A percentile compares a stretch with the other conserved stretches of the same genome.
These are phyloP conservation scores for Alternaria sp. DNA, from an alignment of 2,329 filamentous ascomycete species.

Conservation along the genomic window DNA sequence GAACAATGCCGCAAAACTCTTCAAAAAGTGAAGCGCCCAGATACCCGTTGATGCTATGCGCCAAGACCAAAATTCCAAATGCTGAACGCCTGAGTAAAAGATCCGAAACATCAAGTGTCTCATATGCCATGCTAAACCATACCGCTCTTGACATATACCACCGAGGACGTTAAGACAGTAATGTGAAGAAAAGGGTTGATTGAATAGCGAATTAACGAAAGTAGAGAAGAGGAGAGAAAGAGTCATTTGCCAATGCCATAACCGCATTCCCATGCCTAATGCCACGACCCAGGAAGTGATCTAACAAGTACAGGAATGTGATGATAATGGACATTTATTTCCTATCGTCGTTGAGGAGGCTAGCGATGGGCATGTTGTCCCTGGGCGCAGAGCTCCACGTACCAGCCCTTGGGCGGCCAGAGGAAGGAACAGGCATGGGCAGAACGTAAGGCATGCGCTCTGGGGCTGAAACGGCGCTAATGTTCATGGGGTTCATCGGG, in stretches of 20 bases:
- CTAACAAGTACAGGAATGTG: conserved; percentile 3
- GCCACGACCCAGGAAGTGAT: conserved; percentile 1
- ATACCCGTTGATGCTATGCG: neutral
- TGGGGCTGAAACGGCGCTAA: conserved; percentile 40
- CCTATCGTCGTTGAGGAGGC: conserved; percentile 49
- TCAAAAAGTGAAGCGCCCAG: neutral
- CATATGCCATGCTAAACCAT: neutral
- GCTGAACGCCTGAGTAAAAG: neutral
- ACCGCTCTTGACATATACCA: neutral
- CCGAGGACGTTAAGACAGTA: neutral
- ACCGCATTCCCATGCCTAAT: neutral
- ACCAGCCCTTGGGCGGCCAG: conserved; percentile 37
- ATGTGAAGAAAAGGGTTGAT: neutral
- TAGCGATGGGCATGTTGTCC: conserved; percentile 49
- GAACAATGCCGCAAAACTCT: neutral
- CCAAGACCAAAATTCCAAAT: conserved; percentile 1
- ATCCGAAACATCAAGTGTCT: conserved; percentile 6
- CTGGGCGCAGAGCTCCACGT: conserved; percentile 47
- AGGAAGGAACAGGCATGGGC: conserved; percentile 47
- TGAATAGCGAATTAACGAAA: conserved; percentile 30
- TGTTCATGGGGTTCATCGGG: conserved; percentile 39
- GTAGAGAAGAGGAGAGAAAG: conserved; percentile 23
- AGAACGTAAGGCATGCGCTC: conserved; percentile 47
- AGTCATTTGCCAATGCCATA: neutral
- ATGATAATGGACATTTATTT: conserved; percentile 18